Evolutionary conservation across 106 monocot genomes (phyloP).

Genomic region (Allium fistulosum): DNA sequence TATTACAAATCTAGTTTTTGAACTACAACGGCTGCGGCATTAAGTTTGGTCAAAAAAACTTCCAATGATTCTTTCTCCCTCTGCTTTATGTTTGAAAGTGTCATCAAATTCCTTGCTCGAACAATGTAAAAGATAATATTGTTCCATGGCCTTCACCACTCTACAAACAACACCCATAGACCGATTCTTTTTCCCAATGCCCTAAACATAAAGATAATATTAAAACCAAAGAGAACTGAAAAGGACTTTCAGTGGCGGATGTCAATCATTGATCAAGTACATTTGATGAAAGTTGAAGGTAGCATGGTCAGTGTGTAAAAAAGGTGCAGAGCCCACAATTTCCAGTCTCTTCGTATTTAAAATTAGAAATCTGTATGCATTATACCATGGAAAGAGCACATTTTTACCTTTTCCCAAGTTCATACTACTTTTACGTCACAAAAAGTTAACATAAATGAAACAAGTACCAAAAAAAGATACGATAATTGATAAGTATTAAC

Average conservation of each 20-base stretch:
- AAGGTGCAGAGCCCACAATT: conserved; percentile 58
- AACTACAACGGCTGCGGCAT: too few relatives aligned
- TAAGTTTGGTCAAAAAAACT: too few relatives aligned
- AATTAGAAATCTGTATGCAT: conserved; percentile 94
- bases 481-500: not conserved
- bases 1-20: too few relatives aligned
- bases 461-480: not conserved
- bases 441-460: not conserved
- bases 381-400: conserved; percentile 99
- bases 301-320: conserved; percentile 47
- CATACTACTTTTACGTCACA: not conserved
- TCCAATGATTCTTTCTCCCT: too few relatives aligned
- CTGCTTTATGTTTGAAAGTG: too few relatives aligned
- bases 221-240: conserved; percentile 25
- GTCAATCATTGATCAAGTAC: conserved; percentile 99
- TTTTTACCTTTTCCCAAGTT: conserved; percentile 61
- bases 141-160: too few relatives aligned
- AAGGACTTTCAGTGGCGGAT: conserved; percentile 94
- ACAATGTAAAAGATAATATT: too few relatives aligned
- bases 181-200: too few relatives aligned
- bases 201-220: too few relatives aligned
- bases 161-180: too few relatives aligned
- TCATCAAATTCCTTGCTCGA: too few relatives aligned
- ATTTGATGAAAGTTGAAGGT: conserved; percentile 63
- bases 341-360: conserved; percentile 96